A percentile compares a stretch with the other conserved stretches of the same genome.
Conservation (phyloP, 768 basidiomycete genomes). For the Tephrocybe rancida region DNA sequence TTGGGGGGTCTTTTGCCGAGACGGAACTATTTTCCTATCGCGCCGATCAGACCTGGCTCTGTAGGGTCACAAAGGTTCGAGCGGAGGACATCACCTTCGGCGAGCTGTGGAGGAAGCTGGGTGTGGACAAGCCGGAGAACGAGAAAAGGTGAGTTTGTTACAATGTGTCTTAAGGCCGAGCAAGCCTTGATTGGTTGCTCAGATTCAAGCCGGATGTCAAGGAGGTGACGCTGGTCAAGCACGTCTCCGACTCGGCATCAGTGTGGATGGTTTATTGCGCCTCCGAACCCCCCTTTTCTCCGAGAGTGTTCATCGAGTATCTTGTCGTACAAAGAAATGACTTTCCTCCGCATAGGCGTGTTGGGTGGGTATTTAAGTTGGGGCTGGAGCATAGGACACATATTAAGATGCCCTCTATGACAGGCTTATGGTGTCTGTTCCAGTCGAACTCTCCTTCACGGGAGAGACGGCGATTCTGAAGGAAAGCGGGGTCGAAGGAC, state of each 20-base stretch:
- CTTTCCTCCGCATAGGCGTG: conserved; percentile 35
- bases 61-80: conserved; percentile 49
- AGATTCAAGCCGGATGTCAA: conserved; percentile 58
- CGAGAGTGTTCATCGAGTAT: conserved; percentile 62
- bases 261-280: conserved; percentile 63
- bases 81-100: conserved; percentile 56
- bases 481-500: conserved; percentile 55
- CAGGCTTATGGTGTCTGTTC: conserved; percentile 49
- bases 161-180: not conserved
- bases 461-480: conserved; percentile 51
- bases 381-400: not conserved
- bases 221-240: conserved; percentile 53
- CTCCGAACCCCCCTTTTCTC: conserved; percentile 58
- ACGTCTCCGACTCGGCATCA: conserved; percentile 51
- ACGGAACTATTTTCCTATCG: conserved; percentile 45
- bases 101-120: conserved; percentile 59
- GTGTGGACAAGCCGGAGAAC: conserved; percentile 51
- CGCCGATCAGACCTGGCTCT: conserved; percentile 48
- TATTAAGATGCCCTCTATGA: not conserved
- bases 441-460: conserved; percentile 50
- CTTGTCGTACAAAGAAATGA: conserved; percentile 48
- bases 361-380: conserved; percentile 41
- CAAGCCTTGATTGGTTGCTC: conserved; percentile 1
- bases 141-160: conserved; percentile 49
- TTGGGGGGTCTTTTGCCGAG: conserved; percentile 45